Conservation (phyloP, 345 rosid species). For the Acer campestre region DNA sequence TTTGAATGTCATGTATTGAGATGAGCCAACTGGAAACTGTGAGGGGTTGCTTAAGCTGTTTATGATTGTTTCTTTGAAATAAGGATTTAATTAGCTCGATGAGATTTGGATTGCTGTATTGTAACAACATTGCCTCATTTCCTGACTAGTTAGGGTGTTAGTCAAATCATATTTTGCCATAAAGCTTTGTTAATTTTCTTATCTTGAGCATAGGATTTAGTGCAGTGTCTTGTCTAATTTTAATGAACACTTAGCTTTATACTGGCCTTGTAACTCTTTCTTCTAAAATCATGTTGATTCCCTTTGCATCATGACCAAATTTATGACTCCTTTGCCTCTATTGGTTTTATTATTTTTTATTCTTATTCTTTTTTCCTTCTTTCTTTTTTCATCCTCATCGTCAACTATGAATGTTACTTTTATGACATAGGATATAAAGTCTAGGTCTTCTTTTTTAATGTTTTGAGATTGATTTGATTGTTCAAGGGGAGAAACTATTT, state of each 20-base stretch:
- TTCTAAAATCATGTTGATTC: slow-evolving; percentile 1
- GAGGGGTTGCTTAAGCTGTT: neutral
- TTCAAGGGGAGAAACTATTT: neutral
- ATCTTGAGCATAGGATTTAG: neutral
- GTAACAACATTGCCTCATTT: neutral
- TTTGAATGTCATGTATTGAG: slow-evolving; percentile 6
- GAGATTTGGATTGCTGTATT: neutral
- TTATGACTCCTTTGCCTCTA: neutral
- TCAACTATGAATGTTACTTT: neutral
- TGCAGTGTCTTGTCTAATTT: neutral
- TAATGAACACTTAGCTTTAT: neutral
- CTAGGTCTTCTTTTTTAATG: neutral
- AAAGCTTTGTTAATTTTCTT: neutral
- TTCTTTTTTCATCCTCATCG: too few relatives aligned
- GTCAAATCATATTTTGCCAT: neutral
- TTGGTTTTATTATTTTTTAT: neutral
- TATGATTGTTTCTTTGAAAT: neutral
- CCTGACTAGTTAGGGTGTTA: neutral
- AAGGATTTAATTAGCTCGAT: neutral
- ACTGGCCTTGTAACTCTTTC: neutral
- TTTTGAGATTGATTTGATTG: neutral
- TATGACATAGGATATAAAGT: neutral
- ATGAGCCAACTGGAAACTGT: neutral
- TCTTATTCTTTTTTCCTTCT: neutral
- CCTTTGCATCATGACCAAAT: neutral